These are phyloP conservation scores for Phytopythium ostracodes DNA, from an alignment of 352 stramenopile species.

Conservation along the genomic window DNA sequence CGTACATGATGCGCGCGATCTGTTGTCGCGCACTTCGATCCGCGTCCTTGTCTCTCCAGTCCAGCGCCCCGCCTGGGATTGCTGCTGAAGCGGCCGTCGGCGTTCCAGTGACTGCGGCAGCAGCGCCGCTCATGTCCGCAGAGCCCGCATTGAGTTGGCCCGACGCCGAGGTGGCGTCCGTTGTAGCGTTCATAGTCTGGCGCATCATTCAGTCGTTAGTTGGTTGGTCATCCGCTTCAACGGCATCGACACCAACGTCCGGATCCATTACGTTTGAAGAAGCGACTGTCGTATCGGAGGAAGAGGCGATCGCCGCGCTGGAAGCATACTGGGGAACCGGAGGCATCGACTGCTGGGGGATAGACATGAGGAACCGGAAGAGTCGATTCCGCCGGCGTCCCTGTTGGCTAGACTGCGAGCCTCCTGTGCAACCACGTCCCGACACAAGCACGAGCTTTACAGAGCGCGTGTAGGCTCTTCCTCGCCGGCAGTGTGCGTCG, in stretches of 20 bases:
- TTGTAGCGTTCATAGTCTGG: slow-evolving; percentile 23
- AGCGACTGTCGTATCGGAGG: slow-evolving; percentile 30
- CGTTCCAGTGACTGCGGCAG: slow-evolving; percentile 9
- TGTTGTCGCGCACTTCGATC: slow-evolving; percentile 77
- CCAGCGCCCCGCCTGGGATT: slow-evolving; percentile 21
- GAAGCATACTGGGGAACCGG: slow-evolving; percentile 69
- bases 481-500: background rate
- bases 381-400: background rate
- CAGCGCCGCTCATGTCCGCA: slow-evolving; percentile 12
- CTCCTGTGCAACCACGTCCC: background rate
- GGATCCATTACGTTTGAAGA: slow-evolving; percentile 12
- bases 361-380: slow-evolving; percentile 5
- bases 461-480: background rate
- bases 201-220: background rate
- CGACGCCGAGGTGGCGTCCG: background rate
- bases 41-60: slow-evolving; percentile 86
- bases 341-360: slow-evolving; percentile 61
- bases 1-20: slow-evolving; percentile 88
- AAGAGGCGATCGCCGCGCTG: slow-evolving; percentile 30
- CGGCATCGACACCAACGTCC: background rate
- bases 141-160: slow-evolving; percentile 9
- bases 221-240: background rate
- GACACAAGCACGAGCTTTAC: background rate
- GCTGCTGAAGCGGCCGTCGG: slow-evolving; percentile 3
- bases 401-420: background rate